Conservation (phyloP, 2,329 filamentous ascomycete species). For the Periglandula ipomoeae region DNA sequence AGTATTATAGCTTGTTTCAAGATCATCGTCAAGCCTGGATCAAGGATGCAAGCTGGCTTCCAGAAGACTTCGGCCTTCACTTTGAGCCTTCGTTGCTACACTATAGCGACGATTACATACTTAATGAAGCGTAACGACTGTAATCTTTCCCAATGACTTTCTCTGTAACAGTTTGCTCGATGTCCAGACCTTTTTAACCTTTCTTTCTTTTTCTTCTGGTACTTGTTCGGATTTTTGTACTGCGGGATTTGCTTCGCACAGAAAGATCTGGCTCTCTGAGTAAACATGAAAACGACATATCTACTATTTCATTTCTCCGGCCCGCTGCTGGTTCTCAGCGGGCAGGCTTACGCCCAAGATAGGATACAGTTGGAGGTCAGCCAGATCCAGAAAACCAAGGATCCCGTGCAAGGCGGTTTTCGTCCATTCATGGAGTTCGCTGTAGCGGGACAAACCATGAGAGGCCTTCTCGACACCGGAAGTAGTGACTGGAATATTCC, state of each 20-base stretch:
- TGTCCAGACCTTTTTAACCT: too few species aligned
- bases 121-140: too few species aligned
- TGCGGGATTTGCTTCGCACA: too few species aligned
- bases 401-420: neutral
- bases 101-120: too few species aligned
- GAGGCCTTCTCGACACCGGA: conserved; percentile 4
- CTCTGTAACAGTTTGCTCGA: too few species aligned
- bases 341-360: neutral
- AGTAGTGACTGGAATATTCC: conserved; percentile 1
- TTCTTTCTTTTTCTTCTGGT: too few species aligned
- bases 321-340: conserved; percentile 2
- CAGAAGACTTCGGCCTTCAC: too few species aligned
- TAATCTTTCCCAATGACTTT: too few species aligned
- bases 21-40: neutral
- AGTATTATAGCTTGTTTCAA: neutral
- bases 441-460: neutral
- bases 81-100: too few species aligned
- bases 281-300: neutral
- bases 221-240: too few species aligned
- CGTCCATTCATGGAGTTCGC: conserved; percentile 4
- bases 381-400: neutral
- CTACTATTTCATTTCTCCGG: neutral
- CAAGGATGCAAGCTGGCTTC: too few species aligned
- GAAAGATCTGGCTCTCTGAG: neutral
- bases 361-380: neutral